Evolutionary conservation across 495 filamentous ascomycete species (phyloP), one percentile per base, ranked within the genome.

Genomic region (Opeltia flavorubescens): DNA sequence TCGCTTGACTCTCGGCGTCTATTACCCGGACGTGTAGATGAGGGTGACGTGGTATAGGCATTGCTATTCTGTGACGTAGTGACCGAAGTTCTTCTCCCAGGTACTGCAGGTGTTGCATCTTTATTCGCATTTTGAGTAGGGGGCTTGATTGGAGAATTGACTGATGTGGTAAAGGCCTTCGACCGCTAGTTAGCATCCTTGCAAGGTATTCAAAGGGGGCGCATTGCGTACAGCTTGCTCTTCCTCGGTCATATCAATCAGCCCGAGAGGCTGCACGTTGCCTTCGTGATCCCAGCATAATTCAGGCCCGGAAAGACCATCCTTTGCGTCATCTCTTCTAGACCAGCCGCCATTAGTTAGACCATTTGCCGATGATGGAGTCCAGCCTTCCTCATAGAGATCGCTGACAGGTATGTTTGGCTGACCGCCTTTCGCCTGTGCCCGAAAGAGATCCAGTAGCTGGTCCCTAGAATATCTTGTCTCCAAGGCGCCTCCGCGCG

Each of bases 71-170:
- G 63, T 21, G 65, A 66, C 43, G 80, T 75, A 5, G 84, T 86
- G 21, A 94, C 59, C 1, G 86, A 94, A 11, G 75, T 66, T 63
- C 89, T 93, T 44, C 89, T 83, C 44, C 76, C 75, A 59, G 72
- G 70, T 29, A 71, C 57, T 38, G 67, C 70, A 17, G 70, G 65
- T 31, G 65, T 67, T 33, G 69, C 75, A 38, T 93, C 86, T 56
- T 94, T 89, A 51, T 72, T 76, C 40, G 68, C 61, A 48, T 70
- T 77, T 53, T 81, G 83, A 34, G 76, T 76, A 5, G 84, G 86
- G 12, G 84, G 83, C 63, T 95, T 96, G 35, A 95, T 66, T 20
- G 86, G 80, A 12, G 91, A 95, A 60, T 96, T 98, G 54, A 98
- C 85, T 40, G 89, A 89, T 34, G 73, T 72, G 26, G 80, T 64